Percentiles rank a stretch among this genome's conserved stretches.
Evolutionary conservation across 1,284 basidiomycete genomes (phyloP).

Genomic region (Papiliotrema fonsecae): DNA sequence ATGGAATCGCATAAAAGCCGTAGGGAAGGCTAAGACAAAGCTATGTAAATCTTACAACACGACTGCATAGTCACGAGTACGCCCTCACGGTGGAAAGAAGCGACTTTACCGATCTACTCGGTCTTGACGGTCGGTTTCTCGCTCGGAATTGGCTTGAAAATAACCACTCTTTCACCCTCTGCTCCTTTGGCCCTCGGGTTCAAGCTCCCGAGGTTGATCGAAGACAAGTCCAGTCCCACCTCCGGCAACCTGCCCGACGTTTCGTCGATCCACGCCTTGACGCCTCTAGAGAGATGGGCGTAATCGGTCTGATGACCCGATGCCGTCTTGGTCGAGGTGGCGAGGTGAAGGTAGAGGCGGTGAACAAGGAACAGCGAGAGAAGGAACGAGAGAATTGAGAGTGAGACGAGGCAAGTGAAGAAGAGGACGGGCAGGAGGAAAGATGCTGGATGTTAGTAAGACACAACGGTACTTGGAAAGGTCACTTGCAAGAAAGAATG

Average conservation of each 20-base stretch:
- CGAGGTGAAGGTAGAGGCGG: constrained; percentile 36
- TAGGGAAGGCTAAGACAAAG: no score
- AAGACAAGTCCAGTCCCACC: neutral
- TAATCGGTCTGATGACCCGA: constrained; percentile 1
- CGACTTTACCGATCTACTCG: no score
- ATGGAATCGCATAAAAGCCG: no score
- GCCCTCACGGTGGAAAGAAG: no score
- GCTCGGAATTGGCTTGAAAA: no score
- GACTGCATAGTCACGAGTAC: no score
- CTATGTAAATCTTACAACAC: no score
- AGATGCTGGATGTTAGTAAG: constrained; percentile 13
- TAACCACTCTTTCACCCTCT: no score
- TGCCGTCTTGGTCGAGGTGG: constrained; percentile 1
- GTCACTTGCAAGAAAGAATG: constrained; percentile 19
- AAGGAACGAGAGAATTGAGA: constrained; percentile 22
- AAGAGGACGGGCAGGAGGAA: constrained; percentile 36
- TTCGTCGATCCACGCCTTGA: constrained; percentile 26
- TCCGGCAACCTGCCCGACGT: constrained; percentile 19
- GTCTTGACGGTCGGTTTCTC: neutral
- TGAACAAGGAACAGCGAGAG: constrained; percentile 37
- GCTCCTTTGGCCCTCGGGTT: no score
- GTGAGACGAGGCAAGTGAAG: constrained; percentile 28
- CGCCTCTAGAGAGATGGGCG: constrained; percentile 12
- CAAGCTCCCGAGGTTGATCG: constrained; percentile 1
- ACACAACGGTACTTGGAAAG: neutral